A percentile compares a stretch with the other conserved stretches of the same genome.
Conservation (phyloP, 768 basidiomycete genomes). For the Termitomyces heimii region DNA sequence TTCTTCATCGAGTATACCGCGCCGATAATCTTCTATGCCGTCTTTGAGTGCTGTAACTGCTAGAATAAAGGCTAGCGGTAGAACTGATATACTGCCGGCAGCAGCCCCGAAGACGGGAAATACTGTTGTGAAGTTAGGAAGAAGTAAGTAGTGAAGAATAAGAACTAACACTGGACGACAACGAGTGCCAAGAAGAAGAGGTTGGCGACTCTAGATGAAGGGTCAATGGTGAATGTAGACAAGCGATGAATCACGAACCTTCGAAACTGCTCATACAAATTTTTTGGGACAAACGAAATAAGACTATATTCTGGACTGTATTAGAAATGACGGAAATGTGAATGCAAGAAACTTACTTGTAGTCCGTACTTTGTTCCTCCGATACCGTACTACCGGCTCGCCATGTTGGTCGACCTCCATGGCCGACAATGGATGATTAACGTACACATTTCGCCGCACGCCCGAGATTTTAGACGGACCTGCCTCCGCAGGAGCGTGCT, state of each 20-base stretch:
- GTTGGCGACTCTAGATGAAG: conserved; percentile 66
- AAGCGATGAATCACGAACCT: conserved; percentile 41
- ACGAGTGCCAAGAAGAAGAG: conserved; percentile 87
- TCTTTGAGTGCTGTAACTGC: conserved; percentile 92
- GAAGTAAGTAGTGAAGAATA: not conserved
- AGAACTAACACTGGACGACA: conserved; percentile 62
- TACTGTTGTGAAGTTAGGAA: conserved; percentile 34
- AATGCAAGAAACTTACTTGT: conserved; percentile 57
- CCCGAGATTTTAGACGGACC: conserved; percentile 40
- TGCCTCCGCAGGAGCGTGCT: conserved; percentile 19
- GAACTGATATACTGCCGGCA: conserved; percentile 70
- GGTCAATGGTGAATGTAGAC: not conserved
- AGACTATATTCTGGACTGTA: conserved; percentile 72
- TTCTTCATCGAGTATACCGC: conserved; percentile 80
- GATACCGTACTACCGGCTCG: conserved; percentile 77
- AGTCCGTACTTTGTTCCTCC: conserved; percentile 90
- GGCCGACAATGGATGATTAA: conserved; percentile 65
- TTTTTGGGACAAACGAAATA: conserved; percentile 89
- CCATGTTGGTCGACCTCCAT: conserved; percentile 63
- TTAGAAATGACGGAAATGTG: not conserved
- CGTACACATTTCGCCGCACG: conserved; percentile 67
- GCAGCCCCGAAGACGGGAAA: conserved; percentile 91
- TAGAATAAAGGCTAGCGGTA: conserved; percentile 86
- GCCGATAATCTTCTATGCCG: conserved; percentile 93
- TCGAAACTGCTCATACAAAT: conserved; percentile 91